Evolutionary conservation across 139 green algal genomes (phyloP), one percentile per base, ranked within the genome.

Genomic region (Pedinophyceae sp.): DNA sequence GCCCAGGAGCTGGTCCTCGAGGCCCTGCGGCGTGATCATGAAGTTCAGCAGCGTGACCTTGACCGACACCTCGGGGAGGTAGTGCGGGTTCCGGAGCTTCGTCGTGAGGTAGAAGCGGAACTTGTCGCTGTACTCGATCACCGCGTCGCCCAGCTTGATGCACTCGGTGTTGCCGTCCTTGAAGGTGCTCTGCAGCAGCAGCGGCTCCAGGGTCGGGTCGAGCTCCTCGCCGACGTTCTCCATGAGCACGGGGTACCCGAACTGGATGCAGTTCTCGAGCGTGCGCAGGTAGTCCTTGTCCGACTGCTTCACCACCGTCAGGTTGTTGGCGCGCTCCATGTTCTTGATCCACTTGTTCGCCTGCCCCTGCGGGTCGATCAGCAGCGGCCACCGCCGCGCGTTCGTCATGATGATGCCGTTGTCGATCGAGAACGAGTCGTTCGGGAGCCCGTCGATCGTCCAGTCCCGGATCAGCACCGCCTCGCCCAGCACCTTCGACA

Each of bases 21-120:
- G 68, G 6, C 81, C 79, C 62, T 88, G 77, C 10, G 69, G 68
- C 2, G 80, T 88, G 58, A 80, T 87, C 75, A 86, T 83, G 62
- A 88, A 88, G 71, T 88, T 88, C 23, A 90, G 65, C 38, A 90
- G 69, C 4, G 70, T 78, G 20, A 92, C 78, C 71, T 92, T 89
- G 51, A 82, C 81, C 62, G 65, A 76, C 10, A 90, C 56, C 58
- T 89, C 81, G 29, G 82, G 82, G 10, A 77, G 62, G 59, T 85
- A 92, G 65, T 92, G 82, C 25, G 82, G 82, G 66, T 92, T 92
- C 34, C 80, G 68, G 47, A 89, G 65, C 65, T 89, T 87, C 30
- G 82, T 89, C 53, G 82, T 92, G 61, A 92, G 86, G 70, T 88
- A 92, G 67, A 92, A 84, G 60, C 67, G 71, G 67, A 92, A 92